These are phyloP conservation scores for Amanita phalloides DNA, from an alignment of 768 basidiomycete species.

Conservation along the genomic window DNA sequence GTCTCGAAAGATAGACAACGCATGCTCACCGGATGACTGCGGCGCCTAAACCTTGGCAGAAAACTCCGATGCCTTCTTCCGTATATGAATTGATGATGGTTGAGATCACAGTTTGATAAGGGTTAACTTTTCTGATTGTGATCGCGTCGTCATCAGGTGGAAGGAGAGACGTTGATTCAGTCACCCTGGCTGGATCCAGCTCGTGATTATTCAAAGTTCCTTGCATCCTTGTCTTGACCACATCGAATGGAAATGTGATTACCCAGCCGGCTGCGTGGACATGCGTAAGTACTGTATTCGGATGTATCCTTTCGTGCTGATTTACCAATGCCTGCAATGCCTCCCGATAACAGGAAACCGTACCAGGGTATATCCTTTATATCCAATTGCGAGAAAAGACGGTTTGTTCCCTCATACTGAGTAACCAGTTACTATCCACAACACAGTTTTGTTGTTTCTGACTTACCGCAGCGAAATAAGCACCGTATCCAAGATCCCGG, in stretches of 20 bases:
- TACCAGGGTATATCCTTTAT: slow-evolving; percentile 34
- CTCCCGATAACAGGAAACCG: slow-evolving; percentile 62
- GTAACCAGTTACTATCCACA: background rate
- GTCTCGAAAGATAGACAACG: slow-evolving; percentile 5
- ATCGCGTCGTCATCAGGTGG: too few relatives aligned
- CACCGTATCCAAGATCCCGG: slow-evolving; percentile 75
- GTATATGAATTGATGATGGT: too few relatives aligned
- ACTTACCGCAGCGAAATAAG: slow-evolving; percentile 72
- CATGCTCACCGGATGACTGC: background rate
- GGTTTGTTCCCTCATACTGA: slow-evolving; percentile 57
- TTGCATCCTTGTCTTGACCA: slow-evolving; percentile 86
- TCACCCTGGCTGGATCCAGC: too few relatives aligned
- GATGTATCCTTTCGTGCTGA: background rate
- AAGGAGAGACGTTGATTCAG: too few relatives aligned
- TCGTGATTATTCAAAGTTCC: slow-evolving; percentile 13
- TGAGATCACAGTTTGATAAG: too few relatives aligned
- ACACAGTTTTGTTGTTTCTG: background rate
- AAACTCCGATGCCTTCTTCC: too few relatives aligned
- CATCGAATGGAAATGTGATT: slow-evolving; percentile 79
- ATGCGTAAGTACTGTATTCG: background rate
- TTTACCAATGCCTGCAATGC: slow-evolving; percentile 55
- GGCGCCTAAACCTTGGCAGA: too few relatives aligned
- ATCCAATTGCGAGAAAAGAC: slow-evolving; percentile 28
- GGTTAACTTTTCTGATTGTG: too few relatives aligned
- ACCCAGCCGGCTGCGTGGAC: slow-evolving; percentile 51